These are phyloP conservation scores for Yamadazyma mexicana DNA, from an alignment of 1,139 yeast genomes.

Conservation along the genomic window DNA sequence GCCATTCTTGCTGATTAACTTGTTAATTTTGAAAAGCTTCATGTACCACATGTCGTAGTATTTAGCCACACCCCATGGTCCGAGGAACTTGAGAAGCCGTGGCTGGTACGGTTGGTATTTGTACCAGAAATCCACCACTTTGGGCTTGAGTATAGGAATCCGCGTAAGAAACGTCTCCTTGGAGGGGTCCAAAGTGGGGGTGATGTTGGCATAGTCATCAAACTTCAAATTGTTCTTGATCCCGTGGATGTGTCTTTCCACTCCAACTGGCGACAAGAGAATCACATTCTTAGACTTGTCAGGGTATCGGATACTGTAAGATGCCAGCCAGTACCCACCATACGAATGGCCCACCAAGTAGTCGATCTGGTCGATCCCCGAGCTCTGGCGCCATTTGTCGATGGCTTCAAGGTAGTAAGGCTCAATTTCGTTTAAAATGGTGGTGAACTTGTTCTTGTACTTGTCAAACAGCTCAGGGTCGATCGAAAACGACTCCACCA, in stretches of 20 bases:
- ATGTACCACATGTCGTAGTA: slow-evolving; percentile 48
- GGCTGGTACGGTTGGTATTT: slow-evolving; percentile 44
- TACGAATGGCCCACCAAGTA: slow-evolving; percentile 46
- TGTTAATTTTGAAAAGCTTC: slow-evolving; percentile 46
- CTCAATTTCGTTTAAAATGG: slow-evolving; percentile 43
- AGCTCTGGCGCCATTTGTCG: slow-evolving; percentile 38
- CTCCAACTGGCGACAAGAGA: slow-evolving; percentile 88
- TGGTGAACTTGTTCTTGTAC: slow-evolving; percentile 39
- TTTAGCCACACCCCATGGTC: slow-evolving; percentile 51
- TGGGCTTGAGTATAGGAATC: slow-evolving; percentile 38
- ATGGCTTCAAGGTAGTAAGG: slow-evolving; percentile 36
- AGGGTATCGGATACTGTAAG: slow-evolving; percentile 48
- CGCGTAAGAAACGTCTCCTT: slow-evolving; percentile 43
- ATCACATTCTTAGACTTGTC: slow-evolving; percentile 62
- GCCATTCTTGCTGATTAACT: slow-evolving; percentile 34
- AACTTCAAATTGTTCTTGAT: slow-evolving; percentile 40
- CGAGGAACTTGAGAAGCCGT: slow-evolving; percentile 40
- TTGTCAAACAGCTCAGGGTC: slow-evolving; percentile 25
- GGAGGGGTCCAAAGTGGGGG: slow-evolving; percentile 41
- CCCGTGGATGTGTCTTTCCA: slow-evolving; percentile 70
- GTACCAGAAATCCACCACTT: slow-evolving; percentile 40
- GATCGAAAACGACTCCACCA: slow-evolving; percentile 35
- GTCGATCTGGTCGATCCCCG: slow-evolving; percentile 36
- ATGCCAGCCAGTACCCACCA: slow-evolving; percentile 50
- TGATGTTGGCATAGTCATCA: slow-evolving; percentile 15